Evolutionary conservation across 805 yeast species (phyloP).

Genomic region (Nadsonia fulvescens): DNA sequence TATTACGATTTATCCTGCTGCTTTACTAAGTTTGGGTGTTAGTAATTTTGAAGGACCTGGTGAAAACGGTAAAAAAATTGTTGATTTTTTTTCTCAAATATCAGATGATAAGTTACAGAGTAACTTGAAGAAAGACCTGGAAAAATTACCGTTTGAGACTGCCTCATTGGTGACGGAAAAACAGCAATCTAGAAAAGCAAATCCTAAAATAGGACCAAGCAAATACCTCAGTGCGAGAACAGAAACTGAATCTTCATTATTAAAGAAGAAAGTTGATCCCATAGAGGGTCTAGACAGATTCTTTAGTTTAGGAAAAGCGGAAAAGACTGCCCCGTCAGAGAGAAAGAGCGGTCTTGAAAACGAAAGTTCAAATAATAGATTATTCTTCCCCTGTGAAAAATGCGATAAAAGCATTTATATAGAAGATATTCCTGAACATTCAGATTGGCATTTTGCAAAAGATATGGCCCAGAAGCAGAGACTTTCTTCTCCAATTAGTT

Average conservation of each 20-base stretch:
- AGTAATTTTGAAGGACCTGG: conserved; percentile 6
- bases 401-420: conserved; percentile 13
- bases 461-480: too few relatives aligned
- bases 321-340: too few relatives aligned
- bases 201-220: background rate
- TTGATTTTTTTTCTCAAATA: conserved; percentile 5
- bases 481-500: too few relatives aligned
- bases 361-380: too few relatives aligned
- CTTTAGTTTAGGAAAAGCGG: conserved; percentile 3
- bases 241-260: background rate
- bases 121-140: conserved; percentile 1
- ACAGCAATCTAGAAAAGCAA: conserved; percentile 1
- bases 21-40: conserved; percentile 6
- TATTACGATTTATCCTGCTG: conserved; percentile 5
- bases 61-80: conserved; percentile 2
- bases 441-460: conserved; percentile 24
- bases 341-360: too few relatives aligned
- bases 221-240: background rate
- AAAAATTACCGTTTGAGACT: background rate
- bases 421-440: conserved; percentile 16
- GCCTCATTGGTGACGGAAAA: conserved; percentile 1
- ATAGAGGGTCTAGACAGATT: too few relatives aligned
- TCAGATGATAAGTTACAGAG: conserved; percentile 3
- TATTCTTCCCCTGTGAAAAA: conserved; percentile 12
- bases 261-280: conserved; percentile 2